Base-by-base conservation (phyloP, 306 rosid genomes). In the Cicer arietinum region DNA sequence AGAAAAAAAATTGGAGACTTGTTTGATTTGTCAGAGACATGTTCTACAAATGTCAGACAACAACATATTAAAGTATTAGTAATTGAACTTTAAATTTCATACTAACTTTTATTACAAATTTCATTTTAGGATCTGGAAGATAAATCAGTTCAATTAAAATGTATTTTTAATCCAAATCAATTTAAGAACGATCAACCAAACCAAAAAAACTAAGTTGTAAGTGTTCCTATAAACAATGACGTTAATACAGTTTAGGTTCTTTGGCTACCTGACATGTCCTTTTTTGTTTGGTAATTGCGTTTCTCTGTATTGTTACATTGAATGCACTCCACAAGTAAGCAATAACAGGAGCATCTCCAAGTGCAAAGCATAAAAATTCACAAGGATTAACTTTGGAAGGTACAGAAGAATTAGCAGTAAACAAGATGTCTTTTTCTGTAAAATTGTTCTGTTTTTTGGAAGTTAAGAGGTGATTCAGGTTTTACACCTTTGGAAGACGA, bases 321-420 rank as follows among this genome's bases (percentile, higher is more conserved):
- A 60, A 61, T 61, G 22, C 68, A 35, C n/a, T 44, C 51, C 51
- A 62, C 51, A 62, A 50, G 77, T 44, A 63, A 63, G 39, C 25
- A 78, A 60, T 59, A 14, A 50, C 7, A 2, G 39, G 35, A 41
- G 22, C 30, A 72, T 64, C 68, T 17, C 35, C 52, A 18, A 43
- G 41, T 52, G 72, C 6, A 40, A 22, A 61, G 58, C 48, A 43
- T 37, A 35, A 44, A 14, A 76, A 22, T 35, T 77, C 8, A 44
- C 45, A 77, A 67, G 18, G 48, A 39, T 62, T 48, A 17, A 46
- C 30, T 45, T 46, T 8, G 44, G 76, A 59, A 39, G 57, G n/a
- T 69, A 77, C 45, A 60, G 64, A 59, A 37, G 56, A 13, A 41
- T 30, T 46, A 16, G 5, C 25, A 9, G 69, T 11, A 42, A 74